Evolutionary conservation across 495 filamentous ascomycete genomes (phyloP), one percentile per base, ranked within the genome.

Genomic region (Cercophora scortea): DNA sequence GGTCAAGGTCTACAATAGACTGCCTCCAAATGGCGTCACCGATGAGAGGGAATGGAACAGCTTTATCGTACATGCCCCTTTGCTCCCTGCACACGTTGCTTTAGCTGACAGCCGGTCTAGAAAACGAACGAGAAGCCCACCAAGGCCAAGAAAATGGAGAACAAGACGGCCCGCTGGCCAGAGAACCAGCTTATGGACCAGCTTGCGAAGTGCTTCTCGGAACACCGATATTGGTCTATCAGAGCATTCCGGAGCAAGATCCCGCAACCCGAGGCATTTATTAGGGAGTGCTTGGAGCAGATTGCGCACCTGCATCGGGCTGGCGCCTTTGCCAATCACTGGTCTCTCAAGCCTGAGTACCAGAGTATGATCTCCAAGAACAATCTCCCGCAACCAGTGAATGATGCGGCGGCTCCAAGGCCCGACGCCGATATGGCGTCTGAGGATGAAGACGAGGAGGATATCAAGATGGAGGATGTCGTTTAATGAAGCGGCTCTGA

Each of bases 201-300:
- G 41, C 83, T 98, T 52, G 90, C 89, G 72, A 65, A 73, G 13
- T 87, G 82, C 62, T 98, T 97, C 80, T 78, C 82, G 34, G 68
- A 83, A 47, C 95, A 86, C 74, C 80, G 80, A 49, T 96, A 90
- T 69, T 97, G 92, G 92, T 79, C 86, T 15, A 85, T 97, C 73
- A 90, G 87, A 60, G 79, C 81, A 0, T 79, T 98, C 57, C 86
- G 87, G 54, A 71, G 77, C 17, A 68, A 73, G 55, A 77, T 91
- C 34, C 73, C 80, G 47, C 93, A 98, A 71, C 93, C 93, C 0
- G 93, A 98, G 64, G 84, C 86, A 5, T 98, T 90, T 65, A 81
- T 98, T 45, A 90, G 90, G 54, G 80, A 94, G 66, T 85, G 81
- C 1, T 66, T 98, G 53, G 86, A 90, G 52, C 80, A 88, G 65